These are phyloP conservation scores for Diplodia intermedia DNA, from an alignment of 2,329 filamentous ascomycete species.

Conservation along the genomic window DNA sequence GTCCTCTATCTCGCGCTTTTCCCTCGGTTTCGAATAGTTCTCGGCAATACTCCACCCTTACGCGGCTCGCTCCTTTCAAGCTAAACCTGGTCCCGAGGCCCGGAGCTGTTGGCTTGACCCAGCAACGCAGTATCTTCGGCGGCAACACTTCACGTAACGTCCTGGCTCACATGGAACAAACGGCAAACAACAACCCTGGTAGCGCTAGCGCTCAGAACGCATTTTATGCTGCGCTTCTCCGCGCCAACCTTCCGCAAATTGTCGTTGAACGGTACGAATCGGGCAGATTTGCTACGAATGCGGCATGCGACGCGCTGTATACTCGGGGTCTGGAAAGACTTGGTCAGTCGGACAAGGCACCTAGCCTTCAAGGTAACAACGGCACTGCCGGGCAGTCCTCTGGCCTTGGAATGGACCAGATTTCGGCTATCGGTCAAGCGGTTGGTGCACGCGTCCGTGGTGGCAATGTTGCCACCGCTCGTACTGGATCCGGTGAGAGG, in stretches of 20 bases:
- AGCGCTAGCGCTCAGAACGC: conserved; percentile 89
- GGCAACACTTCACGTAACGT: conserved; percentile 61
- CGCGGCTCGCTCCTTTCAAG: conserved; percentile 45
- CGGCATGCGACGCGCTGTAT: conserved; percentile 79
- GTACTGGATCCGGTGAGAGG: conserved; percentile 72
- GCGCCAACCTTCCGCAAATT: conserved; percentile 92
- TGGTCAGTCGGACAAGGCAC: conserved; percentile 55
- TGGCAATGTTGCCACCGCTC: conserved; percentile 66
- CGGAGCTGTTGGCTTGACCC: conserved; percentile 48
- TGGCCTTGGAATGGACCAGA: conserved; percentile 57
- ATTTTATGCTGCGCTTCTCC: conserved; percentile 90
- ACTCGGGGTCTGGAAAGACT: conserved; percentile 72
- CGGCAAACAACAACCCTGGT: conserved; percentile 88
- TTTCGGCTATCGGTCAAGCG: conserved; percentile 82
- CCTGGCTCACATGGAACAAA: conserved; percentile 85
- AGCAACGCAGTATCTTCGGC: conserved; percentile 56
- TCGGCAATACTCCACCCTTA: conserved; percentile 50
- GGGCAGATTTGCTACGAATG: conserved; percentile 81
- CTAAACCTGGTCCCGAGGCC: conserved; percentile 42
- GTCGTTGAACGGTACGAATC: conserved; percentile 89
- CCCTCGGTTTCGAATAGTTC: conserved; percentile 33
- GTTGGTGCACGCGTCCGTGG: conserved; percentile 75
- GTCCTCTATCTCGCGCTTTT: conserved; percentile 14
- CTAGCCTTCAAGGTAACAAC: conserved; percentile 39
- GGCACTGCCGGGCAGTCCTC: conserved; percentile 32